Evolutionary conservation across 202 grass and related monocot species (phyloP).

Genomic region (Setaria viridis): DNA sequence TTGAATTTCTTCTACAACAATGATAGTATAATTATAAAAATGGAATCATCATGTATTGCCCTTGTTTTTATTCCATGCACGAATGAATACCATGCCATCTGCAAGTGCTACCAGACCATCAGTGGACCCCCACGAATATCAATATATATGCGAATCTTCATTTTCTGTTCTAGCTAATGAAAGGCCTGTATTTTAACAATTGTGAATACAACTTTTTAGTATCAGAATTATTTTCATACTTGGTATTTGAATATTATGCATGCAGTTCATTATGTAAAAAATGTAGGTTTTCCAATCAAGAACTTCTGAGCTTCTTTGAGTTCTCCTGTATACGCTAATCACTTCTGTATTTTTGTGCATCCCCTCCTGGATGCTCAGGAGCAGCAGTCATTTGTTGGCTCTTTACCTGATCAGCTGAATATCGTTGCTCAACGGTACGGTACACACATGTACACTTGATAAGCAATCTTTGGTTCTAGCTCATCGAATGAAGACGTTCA

Average conservation of each 20-base stretch:
- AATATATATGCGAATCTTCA: background rate
- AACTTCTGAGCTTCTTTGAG: background rate
- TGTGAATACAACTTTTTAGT: background rate
- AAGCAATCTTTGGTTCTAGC: background rate
- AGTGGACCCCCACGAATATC: no score
- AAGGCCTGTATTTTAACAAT: background rate
- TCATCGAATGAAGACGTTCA: background rate
- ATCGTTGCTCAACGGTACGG: conserved; percentile 41
- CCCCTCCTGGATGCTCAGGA: conserved; percentile 17
- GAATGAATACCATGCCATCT: background rate
- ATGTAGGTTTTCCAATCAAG: background rate
- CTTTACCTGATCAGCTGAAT: conserved; percentile 27
- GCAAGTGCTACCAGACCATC: background rate
- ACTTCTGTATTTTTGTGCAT: background rate
- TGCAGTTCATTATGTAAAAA: background rate
- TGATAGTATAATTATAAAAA: conserved; percentile 28
- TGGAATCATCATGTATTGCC: background rate
- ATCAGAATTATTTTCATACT: background rate
- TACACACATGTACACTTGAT: background rate
- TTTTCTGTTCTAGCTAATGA: background rate
- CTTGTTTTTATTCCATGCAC: background rate
- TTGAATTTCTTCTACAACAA: background rate
- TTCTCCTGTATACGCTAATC: conserved; percentile 1
- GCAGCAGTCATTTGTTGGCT: background rate
- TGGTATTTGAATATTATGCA: background rate